Evolutionary conservation across 768 basidiomycete species (phyloP).

Genomic region (Nevesoporus exiguus): DNA sequence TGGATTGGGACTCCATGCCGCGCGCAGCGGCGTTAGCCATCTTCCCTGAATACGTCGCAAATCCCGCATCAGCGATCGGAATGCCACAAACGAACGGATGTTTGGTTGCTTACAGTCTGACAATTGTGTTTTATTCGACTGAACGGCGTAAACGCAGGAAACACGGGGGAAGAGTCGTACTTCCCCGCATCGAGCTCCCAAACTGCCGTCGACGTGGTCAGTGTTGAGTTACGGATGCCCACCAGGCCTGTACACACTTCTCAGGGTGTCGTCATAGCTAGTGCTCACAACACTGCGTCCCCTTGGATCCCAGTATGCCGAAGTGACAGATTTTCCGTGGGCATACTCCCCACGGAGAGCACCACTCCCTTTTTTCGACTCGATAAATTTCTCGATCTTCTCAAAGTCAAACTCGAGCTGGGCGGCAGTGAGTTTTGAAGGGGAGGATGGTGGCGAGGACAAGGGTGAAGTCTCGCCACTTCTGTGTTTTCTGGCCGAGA

Average conservation of each 20-base stretch:
- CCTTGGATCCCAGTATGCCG: slow-evolving; percentile 83
- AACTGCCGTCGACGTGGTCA: slow-evolving; percentile 42
- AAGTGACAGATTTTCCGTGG: slow-evolving; percentile 76
- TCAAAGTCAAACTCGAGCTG: slow-evolving; percentile 38
- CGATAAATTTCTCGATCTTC: slow-evolving; percentile 45
- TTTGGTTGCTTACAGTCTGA: slow-evolving; percentile 59
- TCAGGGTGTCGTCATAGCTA: slow-evolving; percentile 74
- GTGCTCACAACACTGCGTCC: slow-evolving; percentile 81
- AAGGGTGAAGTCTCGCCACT: slow-evolving; percentile 8
- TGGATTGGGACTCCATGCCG: slow-evolving; percentile 76
- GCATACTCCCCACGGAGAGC: slow-evolving; percentile 59
- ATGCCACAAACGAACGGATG: neutral
- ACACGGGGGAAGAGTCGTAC: slow-evolving; percentile 45
- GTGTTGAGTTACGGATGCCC: neutral
- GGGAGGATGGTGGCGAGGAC: slow-evolving; percentile 27
- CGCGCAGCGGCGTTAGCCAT: slow-evolving; percentile 77
- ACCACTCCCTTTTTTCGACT: slow-evolving; percentile 51
- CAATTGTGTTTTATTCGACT: slow-evolving; percentile 66
- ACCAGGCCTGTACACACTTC: slow-evolving; percentile 45
- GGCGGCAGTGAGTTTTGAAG: slow-evolving; percentile 4
- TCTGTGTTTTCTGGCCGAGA: slow-evolving; percentile 29
- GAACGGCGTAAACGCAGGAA: slow-evolving; percentile 64
- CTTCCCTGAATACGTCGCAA: slow-evolving; percentile 49
- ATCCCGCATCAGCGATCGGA: neutral
- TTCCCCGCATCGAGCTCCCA: slow-evolving; percentile 65